These are phyloP conservation scores for Fusarium papillatum DNA, from an alignment of 2,329 filamentous ascomycete genomes.

Conservation along the genomic window DNA sequence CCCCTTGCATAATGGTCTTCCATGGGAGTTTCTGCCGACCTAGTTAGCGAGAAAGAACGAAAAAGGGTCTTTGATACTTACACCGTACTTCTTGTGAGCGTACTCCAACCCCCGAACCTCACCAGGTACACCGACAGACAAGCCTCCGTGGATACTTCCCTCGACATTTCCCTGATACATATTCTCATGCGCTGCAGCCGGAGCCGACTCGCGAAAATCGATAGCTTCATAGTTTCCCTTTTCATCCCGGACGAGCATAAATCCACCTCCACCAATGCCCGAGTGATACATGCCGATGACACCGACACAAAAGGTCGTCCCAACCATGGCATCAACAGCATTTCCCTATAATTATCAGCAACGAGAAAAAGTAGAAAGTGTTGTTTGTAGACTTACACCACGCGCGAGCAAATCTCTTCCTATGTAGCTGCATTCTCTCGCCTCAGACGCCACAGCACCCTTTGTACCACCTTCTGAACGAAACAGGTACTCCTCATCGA, in stretches of 20 bases:
- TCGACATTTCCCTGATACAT: conserved; percentile 84
- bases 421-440: conserved; percentile 76
- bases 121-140: conserved; percentile 80
- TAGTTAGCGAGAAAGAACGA: neutral
- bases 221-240: conserved; percentile 87
- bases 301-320: conserved; percentile 81
- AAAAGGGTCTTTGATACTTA: conserved; percentile 44
- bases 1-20: conserved; percentile 79
- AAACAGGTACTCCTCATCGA: conserved; percentile 25
- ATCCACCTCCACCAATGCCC: conserved; percentile 92
- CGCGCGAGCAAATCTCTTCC: conserved; percentile 72
- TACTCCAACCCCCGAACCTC: conserved; percentile 85
- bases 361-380: neutral
- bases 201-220: conserved; percentile 92
- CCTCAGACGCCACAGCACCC: conserved; percentile 81
- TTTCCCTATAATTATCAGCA: conserved; percentile 66
- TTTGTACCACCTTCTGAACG: conserved; percentile 33
- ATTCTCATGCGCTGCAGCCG: conserved; percentile 82
- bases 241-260: conserved; percentile 82
- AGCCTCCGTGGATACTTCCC: conserved; percentile 78
- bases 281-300: conserved; percentile 83
- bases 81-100: conserved; percentile 80
- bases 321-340: conserved; percentile 82
- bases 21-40: conserved; percentile 68
- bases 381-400: conserved; percentile 57